phyloP scores from a whole-genome alignment of 805 yeast species.

The Yarrowia bubula region DNA sequence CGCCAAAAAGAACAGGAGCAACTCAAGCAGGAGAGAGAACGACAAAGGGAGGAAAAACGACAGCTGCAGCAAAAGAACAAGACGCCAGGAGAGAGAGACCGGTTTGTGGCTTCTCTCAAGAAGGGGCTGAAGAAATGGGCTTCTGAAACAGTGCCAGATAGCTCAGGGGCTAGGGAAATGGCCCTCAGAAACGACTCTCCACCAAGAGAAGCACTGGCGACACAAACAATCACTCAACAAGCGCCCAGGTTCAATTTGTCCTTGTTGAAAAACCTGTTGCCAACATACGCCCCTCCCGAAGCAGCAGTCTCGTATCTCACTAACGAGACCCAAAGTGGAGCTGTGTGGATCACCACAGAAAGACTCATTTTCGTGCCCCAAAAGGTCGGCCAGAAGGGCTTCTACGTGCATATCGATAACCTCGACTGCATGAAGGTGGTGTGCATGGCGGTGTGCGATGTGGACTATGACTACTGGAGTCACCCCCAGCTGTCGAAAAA shows the following conservation, averaged over 20 bases:
- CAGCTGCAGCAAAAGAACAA: background rate
- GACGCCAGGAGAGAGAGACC: background rate
- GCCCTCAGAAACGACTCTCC: background rate
- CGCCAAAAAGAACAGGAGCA: slow-evolving; percentile 5
- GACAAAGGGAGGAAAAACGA: slow-evolving; percentile 1
- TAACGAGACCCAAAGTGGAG: slow-evolving; percentile 29
- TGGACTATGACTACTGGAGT: slow-evolving; percentile 19
- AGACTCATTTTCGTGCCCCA: slow-evolving; percentile 34
- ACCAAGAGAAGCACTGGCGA: background rate
- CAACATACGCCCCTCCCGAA: slow-evolving; percentile 19
- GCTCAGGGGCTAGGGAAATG: slow-evolving; percentile 4
- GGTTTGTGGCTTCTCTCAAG: slow-evolving; percentile 6
- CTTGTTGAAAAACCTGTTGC: slow-evolving; percentile 18
- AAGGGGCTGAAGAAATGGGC: slow-evolving; percentile 16
- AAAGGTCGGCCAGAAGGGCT: slow-evolving; percentile 28
- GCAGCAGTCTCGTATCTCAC: slow-evolving; percentile 29
- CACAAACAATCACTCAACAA: background rate
- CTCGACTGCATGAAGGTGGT: slow-evolving; percentile 32
- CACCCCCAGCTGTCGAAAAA: slow-evolving; percentile 18
- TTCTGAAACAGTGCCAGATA: background rate
- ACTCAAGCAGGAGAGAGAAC: slow-evolving; percentile 11
- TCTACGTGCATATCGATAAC: slow-evolving; percentile 29
- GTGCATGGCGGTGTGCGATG: slow-evolving; percentile 28
- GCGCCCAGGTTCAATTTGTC: slow-evolving; percentile 11
- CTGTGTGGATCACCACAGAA: slow-evolving; percentile 34